phyloP scores from a whole-genome alignment of 352 stramenopile genomes.

The Phytophthora colocasiae region DNA sequence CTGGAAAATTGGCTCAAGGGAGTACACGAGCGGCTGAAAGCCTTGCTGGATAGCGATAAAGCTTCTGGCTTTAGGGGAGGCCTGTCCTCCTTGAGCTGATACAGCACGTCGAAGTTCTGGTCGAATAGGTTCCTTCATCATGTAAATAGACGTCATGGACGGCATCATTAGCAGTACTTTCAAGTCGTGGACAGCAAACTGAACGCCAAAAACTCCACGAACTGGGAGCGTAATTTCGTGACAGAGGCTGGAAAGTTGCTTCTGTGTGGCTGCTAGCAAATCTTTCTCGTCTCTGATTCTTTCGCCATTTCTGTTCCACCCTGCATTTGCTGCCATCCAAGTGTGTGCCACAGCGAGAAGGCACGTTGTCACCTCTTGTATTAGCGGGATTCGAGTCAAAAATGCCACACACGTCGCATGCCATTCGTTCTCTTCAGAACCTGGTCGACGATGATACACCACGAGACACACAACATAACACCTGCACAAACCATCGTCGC shows the following conservation, averaged over 20 bases:
- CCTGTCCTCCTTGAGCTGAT: slow-evolving; percentile 24
- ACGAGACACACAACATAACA: slow-evolving; percentile 80
- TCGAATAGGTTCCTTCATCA: slow-evolving; percentile 19
- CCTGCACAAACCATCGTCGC: slow-evolving; percentile 69
- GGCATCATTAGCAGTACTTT: slow-evolving; percentile 58
- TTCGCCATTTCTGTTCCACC: not conserved
- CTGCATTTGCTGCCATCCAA: slow-evolving; percentile 48
- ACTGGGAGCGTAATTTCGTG: slow-evolving; percentile 66
- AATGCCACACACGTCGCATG: slow-evolving; percentile 77
- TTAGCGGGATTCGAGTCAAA: slow-evolving; percentile 69
- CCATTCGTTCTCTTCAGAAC: slow-evolving; percentile 48
- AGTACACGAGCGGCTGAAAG: slow-evolving; percentile 78
- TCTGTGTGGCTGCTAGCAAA: slow-evolving; percentile 30
- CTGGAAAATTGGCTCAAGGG: slow-evolving; percentile 71
- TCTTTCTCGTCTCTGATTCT: not conserved
- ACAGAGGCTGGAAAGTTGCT: slow-evolving; percentile 60
- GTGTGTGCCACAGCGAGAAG: slow-evolving; percentile 60
- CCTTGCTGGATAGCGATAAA: slow-evolving; percentile 60
- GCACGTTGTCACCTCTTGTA: slow-evolving; percentile 61
- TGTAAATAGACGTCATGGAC: slow-evolving; percentile 66
- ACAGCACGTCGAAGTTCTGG: slow-evolving; percentile 28
- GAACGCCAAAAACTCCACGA: slow-evolving; percentile 70
- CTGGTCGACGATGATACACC: slow-evolving; percentile 60
- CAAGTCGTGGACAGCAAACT: slow-evolving; percentile 49
- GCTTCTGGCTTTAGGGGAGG: slow-evolving; percentile 57